phyloP scores from a whole-genome alignment of 1,284 basidiomycete species.

The Apiotrichum siamense region DNA sequence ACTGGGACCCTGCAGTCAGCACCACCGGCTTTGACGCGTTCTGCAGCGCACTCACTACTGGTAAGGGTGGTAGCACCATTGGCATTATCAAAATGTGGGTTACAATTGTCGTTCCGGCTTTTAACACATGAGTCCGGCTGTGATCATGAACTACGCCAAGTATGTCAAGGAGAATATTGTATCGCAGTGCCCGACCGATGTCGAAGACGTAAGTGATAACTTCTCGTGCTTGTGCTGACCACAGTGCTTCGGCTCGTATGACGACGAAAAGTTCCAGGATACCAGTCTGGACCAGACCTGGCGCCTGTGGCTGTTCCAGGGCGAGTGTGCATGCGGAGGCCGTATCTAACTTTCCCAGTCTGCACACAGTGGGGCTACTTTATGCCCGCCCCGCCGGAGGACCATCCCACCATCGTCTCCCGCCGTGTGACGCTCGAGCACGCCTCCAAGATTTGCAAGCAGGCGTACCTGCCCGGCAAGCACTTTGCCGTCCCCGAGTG shows the following conservation, averaged over 20 bases:
- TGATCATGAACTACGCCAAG: constrained; percentile 66
- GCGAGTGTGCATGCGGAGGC: constrained; percentile 12
- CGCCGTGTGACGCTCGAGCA: constrained; percentile 68
- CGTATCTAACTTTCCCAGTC: constrained; percentile 18
- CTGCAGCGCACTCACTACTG: constrained; percentile 56
- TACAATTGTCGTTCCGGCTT: constrained; percentile 23
- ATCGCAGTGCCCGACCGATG: constrained; percentile 54
- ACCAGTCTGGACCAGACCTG: constrained; percentile 63
- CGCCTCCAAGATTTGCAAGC: constrained; percentile 70
- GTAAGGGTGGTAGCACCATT: constrained; percentile 25
- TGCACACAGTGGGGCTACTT: constrained; percentile 96
- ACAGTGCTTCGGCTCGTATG: constrained; percentile 78
- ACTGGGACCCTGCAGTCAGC: constrained; percentile 65
- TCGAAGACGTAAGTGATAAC: constrained; percentile 59
- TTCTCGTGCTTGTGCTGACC: not conserved
- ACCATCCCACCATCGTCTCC: constrained; percentile 33
- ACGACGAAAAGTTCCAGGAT: constrained; percentile 62
- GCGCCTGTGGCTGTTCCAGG: constrained; percentile 84
- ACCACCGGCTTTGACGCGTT: constrained; percentile 49
- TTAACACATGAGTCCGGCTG: constrained; percentile 38
- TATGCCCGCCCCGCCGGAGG: constrained; percentile 40
- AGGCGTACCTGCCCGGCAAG: constrained; percentile 75
- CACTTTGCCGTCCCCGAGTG: constrained; percentile 62
- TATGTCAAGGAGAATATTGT: constrained; percentile 69
- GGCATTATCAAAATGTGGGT: constrained; percentile 36